Conservation (phyloP, 164 flowering plant species). For the Liquidambar formosana region DNA sequence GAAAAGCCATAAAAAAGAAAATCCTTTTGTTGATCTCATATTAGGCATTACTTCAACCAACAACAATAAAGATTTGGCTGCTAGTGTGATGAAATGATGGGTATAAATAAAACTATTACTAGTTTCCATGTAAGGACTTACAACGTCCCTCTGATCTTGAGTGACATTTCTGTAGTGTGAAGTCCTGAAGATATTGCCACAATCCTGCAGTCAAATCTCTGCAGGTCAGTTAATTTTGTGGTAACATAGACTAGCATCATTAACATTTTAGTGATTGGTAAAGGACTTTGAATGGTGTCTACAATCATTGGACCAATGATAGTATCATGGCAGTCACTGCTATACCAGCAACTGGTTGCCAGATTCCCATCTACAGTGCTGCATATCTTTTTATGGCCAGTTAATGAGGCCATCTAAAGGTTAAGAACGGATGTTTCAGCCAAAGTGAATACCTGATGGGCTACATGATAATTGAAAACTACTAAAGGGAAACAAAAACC, state of each 20-base stretch:
- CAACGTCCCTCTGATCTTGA: constrained; percentile 25
- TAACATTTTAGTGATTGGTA: not conserved
- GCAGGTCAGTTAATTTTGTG: not conserved
- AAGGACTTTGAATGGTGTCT: too few species aligned
- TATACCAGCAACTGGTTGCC: too few species aligned
- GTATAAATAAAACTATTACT: not conserved
- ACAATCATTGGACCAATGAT: too few species aligned
- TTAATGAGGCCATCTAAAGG: too few species aligned
- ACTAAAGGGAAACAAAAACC: too few species aligned
- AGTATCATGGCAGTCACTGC: not conserved
- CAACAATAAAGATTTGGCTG: too few species aligned
- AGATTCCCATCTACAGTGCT: too few species aligned
- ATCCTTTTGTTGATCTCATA: not conserved
- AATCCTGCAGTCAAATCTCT: constrained; percentile 25
- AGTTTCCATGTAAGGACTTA: constrained; percentile 7
- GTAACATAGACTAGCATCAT: not conserved
- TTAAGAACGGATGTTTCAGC: too few species aligned
- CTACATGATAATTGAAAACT: not conserved
- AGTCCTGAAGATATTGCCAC: constrained; percentile 28
- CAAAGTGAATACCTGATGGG: not conserved
- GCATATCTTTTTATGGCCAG: too few species aligned
- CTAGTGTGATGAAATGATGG: not conserved
- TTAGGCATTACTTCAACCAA: too few species aligned
- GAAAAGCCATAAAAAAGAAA: not conserved
- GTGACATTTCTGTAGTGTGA: constrained; percentile 10